Conservation (phyloP, 2,329 filamentous ascomycete species). For the Penicillium sp. region DNA sequence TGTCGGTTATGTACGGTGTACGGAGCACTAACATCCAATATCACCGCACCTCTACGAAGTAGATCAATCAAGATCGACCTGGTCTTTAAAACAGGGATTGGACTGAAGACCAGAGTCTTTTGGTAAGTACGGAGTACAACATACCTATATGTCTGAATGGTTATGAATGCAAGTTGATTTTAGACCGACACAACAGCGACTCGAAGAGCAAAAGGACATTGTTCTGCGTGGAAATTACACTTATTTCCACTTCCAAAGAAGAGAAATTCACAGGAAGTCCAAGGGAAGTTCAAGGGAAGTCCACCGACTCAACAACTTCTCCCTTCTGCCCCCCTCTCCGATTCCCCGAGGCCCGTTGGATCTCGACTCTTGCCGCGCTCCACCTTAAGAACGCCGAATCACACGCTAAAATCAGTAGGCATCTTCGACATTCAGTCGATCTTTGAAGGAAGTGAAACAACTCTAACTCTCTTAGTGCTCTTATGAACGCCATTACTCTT, state of each 20-base stretch:
- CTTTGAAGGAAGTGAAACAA: constrained; percentile 8
- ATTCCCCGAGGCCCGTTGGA: constrained; percentile 1
- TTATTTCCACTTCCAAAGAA: background rate
- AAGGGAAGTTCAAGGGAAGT: background rate
- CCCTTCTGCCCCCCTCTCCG: background rate
- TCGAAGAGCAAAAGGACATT: background rate
- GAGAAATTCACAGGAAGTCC: background rate
- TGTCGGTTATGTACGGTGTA: background rate
- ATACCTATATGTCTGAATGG: background rate
- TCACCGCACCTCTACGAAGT: background rate
- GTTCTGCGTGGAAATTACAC: constrained; percentile 1
- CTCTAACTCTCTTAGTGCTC: constrained; percentile 3
- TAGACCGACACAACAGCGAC: background rate
- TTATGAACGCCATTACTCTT: background rate
- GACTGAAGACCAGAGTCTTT: background rate
- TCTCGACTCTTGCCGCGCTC: constrained; percentile 18
- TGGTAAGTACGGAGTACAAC: background rate
- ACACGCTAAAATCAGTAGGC: constrained; percentile 20
- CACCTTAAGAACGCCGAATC: constrained; percentile 18
- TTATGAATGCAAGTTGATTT: background rate
- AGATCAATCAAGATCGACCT: background rate
- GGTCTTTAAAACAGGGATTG: background rate
- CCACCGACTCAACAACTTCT: background rate
- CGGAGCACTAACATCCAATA: background rate
- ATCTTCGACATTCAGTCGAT: constrained; percentile 16